Conservation (phyloP, 352 stramenopile species). For the Globisporangium ultimum region DNA sequence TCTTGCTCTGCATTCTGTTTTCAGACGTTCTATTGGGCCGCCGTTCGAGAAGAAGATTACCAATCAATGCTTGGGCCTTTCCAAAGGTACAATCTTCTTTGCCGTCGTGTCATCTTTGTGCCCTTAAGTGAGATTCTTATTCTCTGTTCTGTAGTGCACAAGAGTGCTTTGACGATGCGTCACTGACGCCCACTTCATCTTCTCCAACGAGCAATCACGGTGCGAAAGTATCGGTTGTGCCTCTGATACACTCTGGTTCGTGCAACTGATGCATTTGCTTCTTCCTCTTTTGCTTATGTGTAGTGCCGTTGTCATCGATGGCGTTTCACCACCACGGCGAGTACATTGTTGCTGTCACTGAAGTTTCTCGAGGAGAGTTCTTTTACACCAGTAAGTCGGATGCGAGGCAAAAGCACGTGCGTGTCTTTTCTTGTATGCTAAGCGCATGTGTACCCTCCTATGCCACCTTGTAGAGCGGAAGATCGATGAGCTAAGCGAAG, state of each 20-base stretch:
- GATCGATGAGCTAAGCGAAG: constrained; percentile 44
- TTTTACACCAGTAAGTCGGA: constrained; percentile 51
- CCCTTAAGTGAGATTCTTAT: constrained; percentile 2
- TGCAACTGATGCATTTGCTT: background rate
- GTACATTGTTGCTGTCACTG: constrained; percentile 41
- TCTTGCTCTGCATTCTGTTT: background rate
- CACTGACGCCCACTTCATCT: constrained; percentile 3
- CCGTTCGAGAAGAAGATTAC: constrained; percentile 39
- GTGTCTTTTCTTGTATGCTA: background rate
- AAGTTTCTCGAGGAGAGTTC: constrained; percentile 40
- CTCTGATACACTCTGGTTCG: background rate
- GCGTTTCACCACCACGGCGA: constrained; percentile 35
- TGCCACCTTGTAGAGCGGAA: constrained; percentile 33
- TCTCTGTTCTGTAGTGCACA: constrained; percentile 13
- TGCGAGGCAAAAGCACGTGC: background rate
- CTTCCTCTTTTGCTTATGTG: background rate
- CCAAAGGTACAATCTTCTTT: constrained; percentile 23
- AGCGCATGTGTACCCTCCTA: background rate
- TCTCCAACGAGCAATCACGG: constrained; percentile 25
- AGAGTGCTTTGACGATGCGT: constrained; percentile 40
- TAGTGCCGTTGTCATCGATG: constrained; percentile 26
- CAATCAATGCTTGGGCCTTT: constrained; percentile 52
- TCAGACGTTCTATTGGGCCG: constrained; percentile 52
- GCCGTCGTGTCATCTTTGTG: background rate
- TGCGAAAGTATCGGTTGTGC: constrained; percentile 8